A percentile compares a stretch with the other conserved stretches of the same genome.
phyloP scores from a whole-genome alignment of 2,329 filamentous ascomycete species.

The Akanthomyces muscarius region DNA sequence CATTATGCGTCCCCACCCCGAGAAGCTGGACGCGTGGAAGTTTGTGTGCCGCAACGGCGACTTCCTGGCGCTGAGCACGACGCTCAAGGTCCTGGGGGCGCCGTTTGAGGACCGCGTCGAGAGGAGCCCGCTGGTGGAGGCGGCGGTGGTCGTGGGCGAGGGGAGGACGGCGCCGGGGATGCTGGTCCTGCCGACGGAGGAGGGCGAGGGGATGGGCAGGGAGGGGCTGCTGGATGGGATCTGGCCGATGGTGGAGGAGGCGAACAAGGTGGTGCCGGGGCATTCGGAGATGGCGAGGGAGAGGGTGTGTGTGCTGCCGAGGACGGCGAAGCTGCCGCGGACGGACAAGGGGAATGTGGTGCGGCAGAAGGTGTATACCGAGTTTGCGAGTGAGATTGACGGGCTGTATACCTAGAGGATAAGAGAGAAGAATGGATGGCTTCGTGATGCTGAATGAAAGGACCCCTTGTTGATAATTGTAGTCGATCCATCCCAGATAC shows the following conservation, averaged over 20 bases:
- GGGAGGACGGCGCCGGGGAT: background rate
- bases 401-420: background rate
- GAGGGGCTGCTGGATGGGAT: background rate
- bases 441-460: no score
- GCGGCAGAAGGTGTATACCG: background rate
- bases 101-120: conserved; percentile 9
- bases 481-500: no score
- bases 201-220: no score
- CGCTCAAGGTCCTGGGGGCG: background rate
- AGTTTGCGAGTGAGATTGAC: conserved; percentile 13
- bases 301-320: background rate
- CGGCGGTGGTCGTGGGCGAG: background rate
- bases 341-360: conserved; percentile 14
- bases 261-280: background rate
- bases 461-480: no score
- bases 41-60: background rate
- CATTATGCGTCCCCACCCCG: conserved; percentile 2
- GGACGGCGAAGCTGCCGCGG: background rate
- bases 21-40: background rate
- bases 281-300: conserved; percentile 4
- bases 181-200: background rate
- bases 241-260: conserved; percentile 4
- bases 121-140: conserved; percentile 4
- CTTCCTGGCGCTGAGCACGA: conserved; percentile 7
- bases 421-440: no score